A percentile compares a stretch with the other conserved stretches of the same genome.
These are phyloP conservation scores for Malassezia slooffiae DNA, from an alignment of 1,284 basidiomycete genomes.

Conservation along the genomic window DNA sequence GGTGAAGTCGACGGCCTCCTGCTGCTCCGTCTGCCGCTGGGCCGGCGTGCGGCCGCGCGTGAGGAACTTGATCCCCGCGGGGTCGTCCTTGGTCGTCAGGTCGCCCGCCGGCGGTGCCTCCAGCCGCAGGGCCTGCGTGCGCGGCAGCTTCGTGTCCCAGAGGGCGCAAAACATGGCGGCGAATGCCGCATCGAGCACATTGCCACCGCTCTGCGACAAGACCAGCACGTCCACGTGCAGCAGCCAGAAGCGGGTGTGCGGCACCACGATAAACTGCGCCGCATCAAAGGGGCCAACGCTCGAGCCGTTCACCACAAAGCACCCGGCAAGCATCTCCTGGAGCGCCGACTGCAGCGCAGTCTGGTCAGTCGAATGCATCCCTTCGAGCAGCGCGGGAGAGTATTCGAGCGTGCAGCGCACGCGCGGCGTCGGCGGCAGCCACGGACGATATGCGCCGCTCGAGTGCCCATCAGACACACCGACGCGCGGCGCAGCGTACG, in stretches of 20 bases:
- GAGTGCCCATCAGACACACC: not conserved
- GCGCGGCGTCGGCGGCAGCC: constrained; percentile 8
- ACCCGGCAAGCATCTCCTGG: constrained; percentile 9
- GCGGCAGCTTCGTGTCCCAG: constrained; percentile 29
- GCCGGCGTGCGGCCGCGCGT: constrained; percentile 5
- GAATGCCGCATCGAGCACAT: constrained; percentile 35
- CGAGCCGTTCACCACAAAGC: constrained; percentile 3
- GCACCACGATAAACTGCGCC: constrained; percentile 29
- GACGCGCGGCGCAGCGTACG: constrained; percentile 2
- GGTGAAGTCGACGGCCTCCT: constrained; percentile 34
- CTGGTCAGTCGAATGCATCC: not conserved
- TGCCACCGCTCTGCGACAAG: constrained; percentile 35
- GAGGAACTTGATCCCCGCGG: constrained; percentile 21
- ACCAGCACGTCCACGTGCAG: constrained; percentile 34
- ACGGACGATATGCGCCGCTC: constrained; percentile 1
- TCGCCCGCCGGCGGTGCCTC: constrained; percentile 23
- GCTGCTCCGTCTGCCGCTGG: too few relatives aligned
- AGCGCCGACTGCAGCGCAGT: not conserved
- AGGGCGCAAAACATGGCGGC: constrained; percentile 33
- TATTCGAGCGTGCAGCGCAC: constrained; percentile 8
- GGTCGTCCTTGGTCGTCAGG: constrained; percentile 16
- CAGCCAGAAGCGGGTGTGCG: constrained; percentile 33
- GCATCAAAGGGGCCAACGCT: constrained; percentile 17
- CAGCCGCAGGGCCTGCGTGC: constrained; percentile 28
- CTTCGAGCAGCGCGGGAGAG: constrained; percentile 11